Evolutionary conservation across 306 rosid genomes (phyloP).

Genomic region (Elaeagnus macrophylla): DNA sequence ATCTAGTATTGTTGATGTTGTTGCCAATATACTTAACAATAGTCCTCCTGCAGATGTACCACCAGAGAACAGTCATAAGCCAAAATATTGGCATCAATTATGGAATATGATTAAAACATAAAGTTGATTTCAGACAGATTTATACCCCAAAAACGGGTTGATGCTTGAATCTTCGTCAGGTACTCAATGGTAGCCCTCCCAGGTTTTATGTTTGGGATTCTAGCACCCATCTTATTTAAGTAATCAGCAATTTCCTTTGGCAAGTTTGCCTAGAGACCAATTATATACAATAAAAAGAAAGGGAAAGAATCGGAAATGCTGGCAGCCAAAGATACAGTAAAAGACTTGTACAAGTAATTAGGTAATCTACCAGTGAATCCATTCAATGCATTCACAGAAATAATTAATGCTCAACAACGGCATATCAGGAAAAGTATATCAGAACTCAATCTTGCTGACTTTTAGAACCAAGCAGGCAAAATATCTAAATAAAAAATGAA

Average conservation of each 20-base stretch:
- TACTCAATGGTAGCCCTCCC: conserved; percentile 95
- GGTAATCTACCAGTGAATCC: no score
- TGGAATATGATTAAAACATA: conserved; percentile 13
- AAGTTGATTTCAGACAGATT: neutral
- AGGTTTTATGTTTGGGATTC: conserved; percentile 87
- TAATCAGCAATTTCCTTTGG: conserved; percentile 98
- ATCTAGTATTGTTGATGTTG: conserved; percentile 79
- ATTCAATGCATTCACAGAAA: no score
- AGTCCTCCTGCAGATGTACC: conserved; percentile 65
- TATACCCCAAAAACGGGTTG: conserved; percentile 96
- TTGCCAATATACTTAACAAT: conserved; percentile 76
- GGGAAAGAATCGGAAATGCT: neutral
- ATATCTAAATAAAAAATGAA: no score
- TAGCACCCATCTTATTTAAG: conserved; percentile 97
- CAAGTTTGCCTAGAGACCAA: conserved; percentile 75
- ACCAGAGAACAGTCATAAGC: conserved; percentile 5
- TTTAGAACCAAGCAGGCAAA: no score
- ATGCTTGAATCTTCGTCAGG: conserved; percentile 93
- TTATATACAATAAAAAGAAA: conserved; percentile 7
- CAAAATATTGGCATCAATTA: conserved; percentile 1
- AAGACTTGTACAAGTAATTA: no score
- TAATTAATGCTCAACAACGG: no score
- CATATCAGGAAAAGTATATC: no score
- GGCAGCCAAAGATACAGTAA: neutral
- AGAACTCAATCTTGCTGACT: no score